These are phyloP conservation scores for Gracilaria gracilis DNA, from an alignment of 23 red algal genomes.

Conservation along the genomic window DNA sequence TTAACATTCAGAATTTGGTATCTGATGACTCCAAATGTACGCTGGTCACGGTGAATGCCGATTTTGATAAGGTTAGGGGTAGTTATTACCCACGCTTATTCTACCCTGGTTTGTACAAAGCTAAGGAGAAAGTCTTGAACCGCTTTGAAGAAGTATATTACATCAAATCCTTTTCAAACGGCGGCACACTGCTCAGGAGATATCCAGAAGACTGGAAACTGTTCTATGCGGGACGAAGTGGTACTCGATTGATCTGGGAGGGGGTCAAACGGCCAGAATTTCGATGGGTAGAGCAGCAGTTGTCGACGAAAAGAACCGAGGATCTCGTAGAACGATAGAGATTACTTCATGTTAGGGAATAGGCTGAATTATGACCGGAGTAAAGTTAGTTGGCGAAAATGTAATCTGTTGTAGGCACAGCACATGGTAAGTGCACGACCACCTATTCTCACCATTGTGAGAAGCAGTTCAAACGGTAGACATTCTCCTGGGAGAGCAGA, in stretches of 20 bases:
- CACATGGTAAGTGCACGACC: too few species aligned
- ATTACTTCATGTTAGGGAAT: neutral
- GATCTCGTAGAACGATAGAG: constrained; percentile 10
- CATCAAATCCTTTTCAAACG: constrained; percentile 73
- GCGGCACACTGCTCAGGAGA: constrained; percentile 58
- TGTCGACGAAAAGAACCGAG: constrained; percentile 25
- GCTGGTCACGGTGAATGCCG: constrained; percentile 91
- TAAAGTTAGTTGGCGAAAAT: too few species aligned
- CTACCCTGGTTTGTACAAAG: constrained; percentile 82
- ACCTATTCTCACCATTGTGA: too few species aligned
- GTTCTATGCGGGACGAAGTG: constrained; percentile 41
- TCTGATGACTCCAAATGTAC: constrained; percentile 38
- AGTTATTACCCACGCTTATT: constrained; percentile 94
- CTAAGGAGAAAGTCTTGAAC: constrained; percentile 73
- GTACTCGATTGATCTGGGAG: constrained; percentile 35
- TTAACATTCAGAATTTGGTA: constrained; percentile 76
- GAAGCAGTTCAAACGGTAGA: too few species aligned
- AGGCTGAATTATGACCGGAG: too few species aligned
- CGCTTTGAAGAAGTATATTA: constrained; percentile 94
- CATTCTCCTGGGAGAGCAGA: too few species aligned
- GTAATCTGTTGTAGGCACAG: too few species aligned
- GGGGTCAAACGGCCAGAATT: constrained; percentile 55
- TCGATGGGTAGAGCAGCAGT: constrained; percentile 51
- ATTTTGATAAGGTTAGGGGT: constrained; percentile 88
- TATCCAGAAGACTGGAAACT: constrained; percentile 76